These are phyloP conservation scores for Umbellularia californica DNA, from an alignment of 164 flowering plant species.

Conservation along the genomic window DNA sequence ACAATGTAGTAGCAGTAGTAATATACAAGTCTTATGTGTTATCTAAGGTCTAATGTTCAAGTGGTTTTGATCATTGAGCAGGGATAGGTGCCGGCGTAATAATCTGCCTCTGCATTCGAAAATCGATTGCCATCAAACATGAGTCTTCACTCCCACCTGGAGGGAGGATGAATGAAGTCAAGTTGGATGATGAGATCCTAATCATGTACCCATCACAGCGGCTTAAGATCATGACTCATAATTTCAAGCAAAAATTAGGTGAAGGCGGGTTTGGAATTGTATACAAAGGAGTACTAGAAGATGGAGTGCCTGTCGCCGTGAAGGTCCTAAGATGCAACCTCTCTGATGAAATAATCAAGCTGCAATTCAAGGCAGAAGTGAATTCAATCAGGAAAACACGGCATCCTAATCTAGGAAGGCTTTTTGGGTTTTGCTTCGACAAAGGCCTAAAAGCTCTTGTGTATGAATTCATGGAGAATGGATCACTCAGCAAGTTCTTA, in stretches of 20 bases:
- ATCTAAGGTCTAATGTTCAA: background rate
- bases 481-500: constrained; percentile 1
- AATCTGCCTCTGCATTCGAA: background rate
- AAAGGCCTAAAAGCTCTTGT: background rate
- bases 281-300: background rate
- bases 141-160: background rate
- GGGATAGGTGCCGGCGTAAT: background rate
- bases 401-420: constrained; percentile 9
- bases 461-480: constrained; percentile 13
- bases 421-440: constrained; percentile 7
- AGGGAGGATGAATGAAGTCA: background rate
- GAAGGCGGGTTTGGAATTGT: constrained; percentile 1
- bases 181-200: constrained; percentile 2
- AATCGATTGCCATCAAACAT: too few species aligned
- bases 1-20: background rate
- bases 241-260: constrained; percentile 9
- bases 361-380: constrained; percentile 8
- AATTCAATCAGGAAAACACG: constrained; percentile 2
- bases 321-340: constrained; percentile 2
- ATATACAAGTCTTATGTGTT: background rate
- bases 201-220: background rate
- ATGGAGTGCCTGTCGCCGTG: constrained; percentile 2
- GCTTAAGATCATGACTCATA: constrained; percentile 1
- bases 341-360: background rate
- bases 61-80: background rate